Evolutionary conservation across 208 protist species (phyloP).

Genomic region (Herpetomonas samuelpessoai): DNA sequence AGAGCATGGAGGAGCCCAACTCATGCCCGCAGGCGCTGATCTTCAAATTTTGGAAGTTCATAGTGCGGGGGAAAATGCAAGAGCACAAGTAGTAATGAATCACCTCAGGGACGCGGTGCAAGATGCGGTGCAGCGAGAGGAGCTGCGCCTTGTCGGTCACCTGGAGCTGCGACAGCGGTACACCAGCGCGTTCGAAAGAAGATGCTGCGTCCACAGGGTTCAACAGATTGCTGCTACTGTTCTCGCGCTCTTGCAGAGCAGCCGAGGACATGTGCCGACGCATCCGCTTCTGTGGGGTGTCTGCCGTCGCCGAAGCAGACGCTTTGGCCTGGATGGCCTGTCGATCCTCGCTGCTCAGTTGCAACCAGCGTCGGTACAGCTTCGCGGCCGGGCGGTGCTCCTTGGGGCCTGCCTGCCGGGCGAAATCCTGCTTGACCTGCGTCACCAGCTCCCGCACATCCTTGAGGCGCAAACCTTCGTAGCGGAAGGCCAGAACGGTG

Average conservation of each 20-base stretch:
- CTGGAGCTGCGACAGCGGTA: slow-evolving; percentile 89
- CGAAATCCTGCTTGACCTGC: slow-evolving; percentile 87
- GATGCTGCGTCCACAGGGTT: background rate
- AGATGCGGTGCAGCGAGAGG: slow-evolving; percentile 44
- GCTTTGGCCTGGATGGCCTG: slow-evolving; percentile 16
- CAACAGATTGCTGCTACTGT: background rate
- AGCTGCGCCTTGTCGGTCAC: slow-evolving; percentile 68
- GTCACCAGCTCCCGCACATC: slow-evolving; percentile 79
- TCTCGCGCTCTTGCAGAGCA: background rate
- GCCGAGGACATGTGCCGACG: background rate
- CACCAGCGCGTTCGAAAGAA: slow-evolving; percentile 38
- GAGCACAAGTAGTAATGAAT: slow-evolving; percentile 88
- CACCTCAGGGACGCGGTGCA: slow-evolving; percentile 74
- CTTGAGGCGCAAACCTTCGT: slow-evolving; percentile 84
- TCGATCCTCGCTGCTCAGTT: slow-evolving; percentile 36
- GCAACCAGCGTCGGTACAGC: slow-evolving; percentile 81
- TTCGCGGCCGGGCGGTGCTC: slow-evolving; percentile 79
- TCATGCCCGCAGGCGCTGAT: slow-evolving; percentile 95
- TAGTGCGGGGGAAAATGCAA: slow-evolving; percentile 82
- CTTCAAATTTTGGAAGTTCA: slow-evolving; percentile 92
- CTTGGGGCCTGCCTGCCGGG: slow-evolving; percentile 80
- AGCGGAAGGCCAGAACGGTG: slow-evolving; percentile 91
- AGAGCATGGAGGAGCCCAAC: slow-evolving; percentile 93
- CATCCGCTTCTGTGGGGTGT: background rate
- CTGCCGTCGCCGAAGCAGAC: slow-evolving; percentile 2